phyloP scores from a whole-genome alignment of 2,329 filamentous ascomycete genomes.

The Myriosclerotinia duriaeana region DNA sequence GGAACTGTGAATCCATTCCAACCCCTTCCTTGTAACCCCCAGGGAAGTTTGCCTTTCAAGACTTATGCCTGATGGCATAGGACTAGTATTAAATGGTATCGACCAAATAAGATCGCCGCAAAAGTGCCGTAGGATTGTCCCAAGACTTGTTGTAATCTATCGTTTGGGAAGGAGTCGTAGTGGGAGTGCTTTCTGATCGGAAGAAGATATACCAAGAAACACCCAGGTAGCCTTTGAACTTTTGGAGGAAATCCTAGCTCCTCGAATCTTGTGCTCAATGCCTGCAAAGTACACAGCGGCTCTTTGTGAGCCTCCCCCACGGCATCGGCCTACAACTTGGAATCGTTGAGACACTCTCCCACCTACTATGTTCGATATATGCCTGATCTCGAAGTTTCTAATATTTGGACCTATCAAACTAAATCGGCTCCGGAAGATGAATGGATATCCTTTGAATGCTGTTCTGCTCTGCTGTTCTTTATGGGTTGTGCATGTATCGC shows the following conservation, averaged over 20 bases:
- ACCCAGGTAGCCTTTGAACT: background rate
- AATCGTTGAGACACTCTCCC: conserved; percentile 14
- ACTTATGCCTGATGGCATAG: conserved; percentile 15
- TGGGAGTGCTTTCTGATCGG: background rate
- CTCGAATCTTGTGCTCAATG: conserved; percentile 15
- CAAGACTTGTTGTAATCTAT: background rate
- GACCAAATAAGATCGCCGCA: background rate
- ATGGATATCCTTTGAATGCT: background rate
- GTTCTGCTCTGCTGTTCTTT: background rate
- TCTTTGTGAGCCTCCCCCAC: conserved; percentile 24
- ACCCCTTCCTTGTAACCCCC: conserved; percentile 26
- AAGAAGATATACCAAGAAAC: background rate
- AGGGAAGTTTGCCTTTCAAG: conserved; percentile 9
- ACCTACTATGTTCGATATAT: conserved; percentile 4
- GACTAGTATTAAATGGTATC: background rate
- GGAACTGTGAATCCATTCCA: conserved; percentile 65
- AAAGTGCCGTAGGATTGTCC: background rate
- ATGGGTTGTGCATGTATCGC: conserved; percentile 8
- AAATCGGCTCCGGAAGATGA: background rate
- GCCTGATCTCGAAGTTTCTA: background rate
- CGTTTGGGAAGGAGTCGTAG: background rate
- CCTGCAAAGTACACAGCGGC: conserved; percentile 19
- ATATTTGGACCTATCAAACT: background rate
- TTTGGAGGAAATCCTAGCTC: background rate
- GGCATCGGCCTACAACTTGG: conserved; percentile 21